Evolutionary conservation across 306 rosid species (phyloP).

Genomic region (Vachellia pachyceras): DNA sequence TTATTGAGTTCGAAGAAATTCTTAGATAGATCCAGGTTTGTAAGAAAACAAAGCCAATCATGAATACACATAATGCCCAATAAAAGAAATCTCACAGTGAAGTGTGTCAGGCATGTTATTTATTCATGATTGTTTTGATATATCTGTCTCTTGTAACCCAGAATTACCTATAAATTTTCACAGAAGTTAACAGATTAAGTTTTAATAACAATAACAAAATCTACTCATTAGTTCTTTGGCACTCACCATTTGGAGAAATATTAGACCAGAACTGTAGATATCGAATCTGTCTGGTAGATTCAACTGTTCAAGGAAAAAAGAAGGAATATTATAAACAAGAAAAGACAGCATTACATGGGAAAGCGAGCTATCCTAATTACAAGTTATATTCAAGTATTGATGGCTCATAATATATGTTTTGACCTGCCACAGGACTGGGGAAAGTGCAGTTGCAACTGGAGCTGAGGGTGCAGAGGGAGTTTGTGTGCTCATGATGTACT

Average conservation of each 20-base stretch:
- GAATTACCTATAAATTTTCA: background rate
- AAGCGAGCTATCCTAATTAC: conserved; percentile 15
- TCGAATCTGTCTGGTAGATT: conserved; percentile 92
- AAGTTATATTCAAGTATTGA: conserved; percentile 23
- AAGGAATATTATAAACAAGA: conserved; percentile 35
- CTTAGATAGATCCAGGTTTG: background rate
- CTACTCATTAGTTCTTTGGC: conserved; percentile 25
- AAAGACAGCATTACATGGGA: conserved; percentile 37
- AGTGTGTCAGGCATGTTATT: background rate
- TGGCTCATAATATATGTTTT: conserved; percentile 27
- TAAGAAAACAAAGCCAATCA: background rate
- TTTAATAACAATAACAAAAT: conserved; percentile 27
- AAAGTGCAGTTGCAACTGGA: conserved; percentile 93
- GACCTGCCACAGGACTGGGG: conserved; percentile 99
- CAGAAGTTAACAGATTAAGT: conserved; percentile 19
- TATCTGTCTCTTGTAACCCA: background rate
- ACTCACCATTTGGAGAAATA: conserved; percentile 95
- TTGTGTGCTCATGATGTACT: conserved; percentile 98
- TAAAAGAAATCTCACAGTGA: background rate
- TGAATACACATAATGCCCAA: background rate
- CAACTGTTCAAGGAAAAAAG: conserved; percentile 66
- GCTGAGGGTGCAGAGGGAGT: conserved; percentile 98
- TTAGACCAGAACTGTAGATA: conserved; percentile 91
- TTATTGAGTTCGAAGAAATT: background rate
- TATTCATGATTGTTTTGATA: background rate